Conservation (phyloP, 805 yeast genomes). For the Blastobotrys robertii region DNA sequence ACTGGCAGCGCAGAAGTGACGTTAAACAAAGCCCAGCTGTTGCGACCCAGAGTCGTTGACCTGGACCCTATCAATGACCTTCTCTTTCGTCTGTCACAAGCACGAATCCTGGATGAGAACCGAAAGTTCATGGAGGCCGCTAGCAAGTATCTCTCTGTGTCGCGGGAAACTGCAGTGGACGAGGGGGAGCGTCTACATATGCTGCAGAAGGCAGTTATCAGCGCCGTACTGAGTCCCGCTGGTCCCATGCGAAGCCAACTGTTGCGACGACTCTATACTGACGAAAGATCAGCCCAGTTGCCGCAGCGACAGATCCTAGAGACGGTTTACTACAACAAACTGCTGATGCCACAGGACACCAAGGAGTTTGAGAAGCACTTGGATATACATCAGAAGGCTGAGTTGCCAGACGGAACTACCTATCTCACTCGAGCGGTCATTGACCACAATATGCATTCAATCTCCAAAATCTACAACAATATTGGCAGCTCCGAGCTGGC, state of each 20-base stretch:
- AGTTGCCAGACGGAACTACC: conserved; percentile 19
- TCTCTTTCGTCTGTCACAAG: conserved; percentile 24
- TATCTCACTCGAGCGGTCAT: conserved; percentile 24
- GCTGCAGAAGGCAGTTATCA: conserved; percentile 21
- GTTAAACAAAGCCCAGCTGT: conserved; percentile 19
- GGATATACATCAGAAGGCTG: conserved; percentile 15
- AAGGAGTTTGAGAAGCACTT: conserved; percentile 13
- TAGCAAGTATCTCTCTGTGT: conserved; percentile 21
- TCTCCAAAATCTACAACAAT: conserved; percentile 23
- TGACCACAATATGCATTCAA: conserved; percentile 26
- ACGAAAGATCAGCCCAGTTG: conserved; percentile 18
- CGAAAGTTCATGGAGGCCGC: conserved; percentile 24
- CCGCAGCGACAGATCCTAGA: conserved; percentile 16
- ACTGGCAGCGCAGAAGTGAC: conserved; percentile 20
- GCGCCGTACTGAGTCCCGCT: conserved; percentile 26
- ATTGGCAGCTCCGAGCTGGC: conserved; percentile 22
- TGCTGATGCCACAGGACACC: conserved; percentile 20
- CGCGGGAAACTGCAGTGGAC: conserved; percentile 17
- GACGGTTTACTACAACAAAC: conserved; percentile 20
- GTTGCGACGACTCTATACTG: conserved; percentile 20
- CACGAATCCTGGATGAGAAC: conserved; percentile 23
- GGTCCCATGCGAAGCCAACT: conserved; percentile 24
- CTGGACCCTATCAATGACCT: conserved; percentile 10
- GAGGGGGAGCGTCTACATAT: conserved; percentile 19
- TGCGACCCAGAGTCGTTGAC: conserved; percentile 13